These are phyloP conservation scores for Xeromyces bisporus DNA, from an alignment of 495 filamentous ascomycete genomes.

Conservation along the genomic window DNA sequence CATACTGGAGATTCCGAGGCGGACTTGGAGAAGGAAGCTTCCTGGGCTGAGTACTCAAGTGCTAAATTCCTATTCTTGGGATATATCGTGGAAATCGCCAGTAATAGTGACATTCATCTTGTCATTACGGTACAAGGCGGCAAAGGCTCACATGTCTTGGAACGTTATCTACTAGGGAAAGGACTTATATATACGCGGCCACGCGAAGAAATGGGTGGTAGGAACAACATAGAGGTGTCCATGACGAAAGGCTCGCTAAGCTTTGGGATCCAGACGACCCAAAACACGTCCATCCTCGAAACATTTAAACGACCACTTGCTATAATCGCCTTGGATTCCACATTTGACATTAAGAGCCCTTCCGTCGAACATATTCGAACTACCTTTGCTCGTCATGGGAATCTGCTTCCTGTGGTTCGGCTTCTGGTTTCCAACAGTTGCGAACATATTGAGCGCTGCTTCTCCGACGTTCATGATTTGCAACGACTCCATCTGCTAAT, in stretches of 20 bases:
- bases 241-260: slow-evolving; percentile 21
- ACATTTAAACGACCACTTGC: slow-evolving; percentile 29
- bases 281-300: slow-evolving; percentile 19
- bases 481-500: slow-evolving; percentile 25
- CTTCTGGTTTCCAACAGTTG: slow-evolving; percentile 36
- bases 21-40: slow-evolving; percentile 27
- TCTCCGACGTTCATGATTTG: slow-evolving; percentile 22
- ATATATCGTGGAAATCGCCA: slow-evolving; percentile 30
- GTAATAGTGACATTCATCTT: slow-evolving; percentile 26
- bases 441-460: slow-evolving; percentile 39
- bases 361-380: slow-evolving; percentile 26
- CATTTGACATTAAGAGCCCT: slow-evolving; percentile 24
- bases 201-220: slow-evolving; percentile 20
- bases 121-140: slow-evolving; percentile 28
- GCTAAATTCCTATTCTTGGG: slow-evolving; percentile 40
- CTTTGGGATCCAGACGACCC: slow-evolving; percentile 31
- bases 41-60: slow-evolving; percentile 39
- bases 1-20: slow-evolving; percentile 19
- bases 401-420: slow-evolving; percentile 33
- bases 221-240: slow-evolving; percentile 18
- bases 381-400: slow-evolving; percentile 22
- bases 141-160: slow-evolving; percentile 29
- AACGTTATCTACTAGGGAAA: slow-evolving; percentile 35
- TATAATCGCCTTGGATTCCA: slow-evolving; percentile 36
- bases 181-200: slow-evolving; percentile 26